phyloP scores from a whole-genome alignment of 805 yeast genomes.

The Cyberlindnera japonica region DNA sequence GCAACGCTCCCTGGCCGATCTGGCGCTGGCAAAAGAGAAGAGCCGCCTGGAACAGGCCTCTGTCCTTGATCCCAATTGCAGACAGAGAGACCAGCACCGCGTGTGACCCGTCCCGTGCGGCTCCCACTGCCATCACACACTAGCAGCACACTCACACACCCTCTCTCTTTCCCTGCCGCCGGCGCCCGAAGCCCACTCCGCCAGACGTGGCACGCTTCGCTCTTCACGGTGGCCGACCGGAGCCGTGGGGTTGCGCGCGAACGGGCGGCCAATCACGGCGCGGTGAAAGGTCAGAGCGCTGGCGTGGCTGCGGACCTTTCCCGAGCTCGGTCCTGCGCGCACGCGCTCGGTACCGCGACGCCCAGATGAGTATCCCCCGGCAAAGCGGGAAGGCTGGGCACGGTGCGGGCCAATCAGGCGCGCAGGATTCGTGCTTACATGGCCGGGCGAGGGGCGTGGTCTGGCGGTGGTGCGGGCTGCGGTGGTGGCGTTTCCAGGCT shows the following conservation, averaged over 20 bases:
- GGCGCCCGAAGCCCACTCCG: constrained; percentile 1
- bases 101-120: too few relatives aligned
- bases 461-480: background rate
- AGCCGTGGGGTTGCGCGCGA: background rate
- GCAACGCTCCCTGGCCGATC: too few relatives aligned
- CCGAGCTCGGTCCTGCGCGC: constrained; percentile 15
- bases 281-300: constrained; percentile 3
- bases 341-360: constrained; percentile 6
- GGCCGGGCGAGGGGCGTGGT: too few relatives aligned
- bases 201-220: background rate
- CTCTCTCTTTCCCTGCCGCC: background rate
- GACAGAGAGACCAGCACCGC: too few relatives aligned
- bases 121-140: too few relatives aligned
- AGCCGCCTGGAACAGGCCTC: too few relatives aligned
- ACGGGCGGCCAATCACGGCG: constrained; percentile 1
- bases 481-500: background rate
- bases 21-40: too few relatives aligned
- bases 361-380: constrained; percentile 3
- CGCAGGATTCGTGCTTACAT: constrained; percentile 4
- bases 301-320: constrained; percentile 6
- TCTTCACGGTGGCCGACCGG: constrained; percentile 1
- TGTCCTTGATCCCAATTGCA: too few relatives aligned
- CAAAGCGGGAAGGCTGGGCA: constrained; percentile 8
- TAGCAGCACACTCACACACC: too few relatives aligned
- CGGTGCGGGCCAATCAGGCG: constrained; percentile 9